Evolutionary conservation across 2,329 filamentous ascomycete genomes (phyloP), one percentile per base, ranked within the genome.

Genomic region (Colletotrichum sojae): DNA sequence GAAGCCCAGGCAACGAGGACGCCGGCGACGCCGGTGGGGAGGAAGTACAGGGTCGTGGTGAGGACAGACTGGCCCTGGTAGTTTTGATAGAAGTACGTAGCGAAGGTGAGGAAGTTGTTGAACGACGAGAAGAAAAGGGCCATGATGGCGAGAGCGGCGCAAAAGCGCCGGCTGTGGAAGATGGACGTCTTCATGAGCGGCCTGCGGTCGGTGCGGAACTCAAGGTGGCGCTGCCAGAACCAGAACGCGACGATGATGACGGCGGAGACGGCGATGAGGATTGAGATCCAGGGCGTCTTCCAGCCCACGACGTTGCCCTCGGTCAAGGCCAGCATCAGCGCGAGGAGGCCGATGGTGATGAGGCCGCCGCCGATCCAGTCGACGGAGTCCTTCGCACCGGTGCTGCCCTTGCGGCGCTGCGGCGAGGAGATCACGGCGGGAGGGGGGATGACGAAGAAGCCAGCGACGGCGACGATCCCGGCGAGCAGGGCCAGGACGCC

Each of bases 251-350:
- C 80, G 4, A 92, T 79, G 15, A 92, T 79, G 5, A 90, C 70
- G 10, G 91, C 16, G 0, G 90, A 86, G 4, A 90, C 78, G 3
- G 88, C 86, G 43, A 92, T 87, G 16, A 92, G 78, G 2, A 83
- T 81, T 0, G 88, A 84, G 5, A 92, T 83, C 86, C 89, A 92
- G 0, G 90, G 84, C 0, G 86, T 88, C 8, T 79, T 76, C 91
- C 91, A 94, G 5, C 91, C 91, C 2, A 90, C 87, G 0, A 91
- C 88, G 71, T 92, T 92, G 20, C 91, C 91, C 75, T 93, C 87
- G 0, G 91, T 91, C 31, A 93, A 81, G 0, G 90, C 88, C 68
- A 92, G 91, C 43, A 92, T 82, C 10, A 93, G 82, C 0, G 88
- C 84, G 9, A 93, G 78, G 4, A 92, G 82, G 0, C 88, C 89